Conservation (phyloP, 208 protist genomes). For the Leishmania braziliensis region DNA sequence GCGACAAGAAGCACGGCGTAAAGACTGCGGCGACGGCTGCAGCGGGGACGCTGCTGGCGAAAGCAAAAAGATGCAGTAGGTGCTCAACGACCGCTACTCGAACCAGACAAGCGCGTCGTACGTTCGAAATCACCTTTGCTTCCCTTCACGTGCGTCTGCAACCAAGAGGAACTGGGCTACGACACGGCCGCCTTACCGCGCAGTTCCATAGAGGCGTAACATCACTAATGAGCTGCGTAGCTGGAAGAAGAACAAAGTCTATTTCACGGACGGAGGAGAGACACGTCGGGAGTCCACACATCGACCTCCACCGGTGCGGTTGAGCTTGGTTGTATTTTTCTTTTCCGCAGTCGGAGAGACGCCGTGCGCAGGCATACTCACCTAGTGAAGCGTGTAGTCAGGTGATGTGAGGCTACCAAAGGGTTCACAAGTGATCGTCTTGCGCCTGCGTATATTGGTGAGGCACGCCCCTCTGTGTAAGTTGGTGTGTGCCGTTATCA, state of each 20-base stretch:
- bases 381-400: neutral
- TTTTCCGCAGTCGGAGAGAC: neutral
- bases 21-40: neutral
- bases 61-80: conserved; percentile 22
- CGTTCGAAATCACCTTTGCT: neutral
- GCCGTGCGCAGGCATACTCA: neutral
- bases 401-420: neutral
- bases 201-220: neutral
- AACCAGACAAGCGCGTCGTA: neutral
- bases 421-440: neutral
- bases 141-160: neutral
- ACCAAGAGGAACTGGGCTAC: neutral
- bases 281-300: neutral
- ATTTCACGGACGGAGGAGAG: neutral
- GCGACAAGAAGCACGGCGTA: conserved; percentile 9
- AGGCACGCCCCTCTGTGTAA: neutral
- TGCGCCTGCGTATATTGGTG: neutral
- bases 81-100: neutral
- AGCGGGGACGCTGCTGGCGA: neutral
- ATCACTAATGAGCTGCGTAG: neutral
- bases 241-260: too few species aligned
- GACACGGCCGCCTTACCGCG: neutral
- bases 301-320: neutral
- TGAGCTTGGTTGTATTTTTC: neutral
- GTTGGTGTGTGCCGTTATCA: neutral